Percentiles rank a stretch among this genome's conserved stretches.
phyloP scores from a whole-genome alignment of 768 basidiomycete genomes.

The Pholiota microspora region DNA sequence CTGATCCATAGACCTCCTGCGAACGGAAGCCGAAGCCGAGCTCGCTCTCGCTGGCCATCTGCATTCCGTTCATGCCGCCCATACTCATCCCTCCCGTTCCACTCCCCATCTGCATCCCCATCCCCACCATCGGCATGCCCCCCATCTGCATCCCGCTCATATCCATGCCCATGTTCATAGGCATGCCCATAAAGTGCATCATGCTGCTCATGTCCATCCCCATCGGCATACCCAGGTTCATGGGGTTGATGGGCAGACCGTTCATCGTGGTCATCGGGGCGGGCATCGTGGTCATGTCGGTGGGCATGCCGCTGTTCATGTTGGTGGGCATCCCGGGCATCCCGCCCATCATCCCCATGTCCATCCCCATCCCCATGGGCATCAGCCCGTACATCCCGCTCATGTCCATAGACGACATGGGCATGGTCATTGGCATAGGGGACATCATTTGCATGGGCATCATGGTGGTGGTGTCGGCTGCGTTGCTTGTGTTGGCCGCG shows the following conservation, averaged over 20 bases:
- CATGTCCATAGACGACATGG: background rate
- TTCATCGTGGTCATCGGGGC: too few relatives aligned
- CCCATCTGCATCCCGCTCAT: too few relatives aligned
- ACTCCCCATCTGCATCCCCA: background rate
- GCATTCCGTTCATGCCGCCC: background rate
- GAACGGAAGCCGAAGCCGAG: slow-evolving; percentile 21
- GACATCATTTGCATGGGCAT: background rate
- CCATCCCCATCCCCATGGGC: slow-evolving; percentile 1
- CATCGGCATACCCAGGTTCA: background rate
- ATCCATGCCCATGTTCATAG: slow-evolving; percentile 1
- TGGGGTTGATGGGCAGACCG: too few relatives aligned
- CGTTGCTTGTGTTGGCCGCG: too few relatives aligned
- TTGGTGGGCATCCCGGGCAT: background rate
- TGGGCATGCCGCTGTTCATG: background rate
- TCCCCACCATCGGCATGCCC: background rate
- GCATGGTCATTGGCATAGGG: background rate
- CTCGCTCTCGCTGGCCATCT: slow-evolving; percentile 18
- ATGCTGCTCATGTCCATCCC: slow-evolving; percentile 3
- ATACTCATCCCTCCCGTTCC: background rate
- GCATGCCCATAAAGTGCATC: slow-evolving; percentile 1
- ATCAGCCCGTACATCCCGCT: background rate
- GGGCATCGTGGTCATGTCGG: too few relatives aligned
- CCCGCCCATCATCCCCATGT: background rate
- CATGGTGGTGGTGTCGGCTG: too few relatives aligned
- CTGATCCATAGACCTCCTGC: slow-evolving; percentile 10